A percentile compares a stretch with the other conserved stretches of the same genome.
These are phyloP conservation scores for Penicillium goetzii DNA, from an alignment of 495 filamentous ascomycete species.

Conservation along the genomic window DNA sequence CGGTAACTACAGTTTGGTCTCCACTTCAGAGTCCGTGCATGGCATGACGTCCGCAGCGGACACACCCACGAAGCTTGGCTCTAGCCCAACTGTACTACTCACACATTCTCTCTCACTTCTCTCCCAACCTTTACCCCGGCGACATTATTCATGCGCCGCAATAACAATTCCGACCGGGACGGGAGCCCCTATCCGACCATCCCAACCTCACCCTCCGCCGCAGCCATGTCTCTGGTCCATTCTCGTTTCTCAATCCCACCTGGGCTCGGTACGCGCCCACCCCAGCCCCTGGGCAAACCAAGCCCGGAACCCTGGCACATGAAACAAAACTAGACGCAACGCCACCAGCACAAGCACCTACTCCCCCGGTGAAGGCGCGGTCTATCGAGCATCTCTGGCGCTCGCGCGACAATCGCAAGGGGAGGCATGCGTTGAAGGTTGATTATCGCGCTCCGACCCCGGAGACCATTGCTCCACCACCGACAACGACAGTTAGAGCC, in stretches of 20 bases:
- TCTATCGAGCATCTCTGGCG: conserved; percentile 55
- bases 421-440: conserved; percentile 62
- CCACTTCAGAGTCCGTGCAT: conserved; percentile 8
- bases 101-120: background rate
- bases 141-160: conserved; percentile 23
- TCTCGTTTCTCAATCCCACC: conserved; percentile 32
- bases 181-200: conserved; percentile 23
- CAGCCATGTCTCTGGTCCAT: conserved; percentile 27
- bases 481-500: conserved; percentile 47
- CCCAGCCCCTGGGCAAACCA: background rate
- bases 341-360: background rate
- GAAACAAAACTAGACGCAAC: background rate
- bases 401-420: conserved; percentile 74
- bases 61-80: conserved; percentile 16
- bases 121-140: background rate
- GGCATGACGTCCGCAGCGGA: conserved; percentile 2
- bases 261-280: conserved; percentile 21
- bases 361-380: conserved; percentile 11
- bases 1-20: too few species aligned
- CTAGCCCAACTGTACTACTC: background rate
- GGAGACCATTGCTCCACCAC: conserved; percentile 40
- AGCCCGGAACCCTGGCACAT: background rate
- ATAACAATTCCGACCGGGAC: conserved; percentile 24
- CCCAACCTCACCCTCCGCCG: conserved; percentile 16
- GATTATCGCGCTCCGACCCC: conserved; percentile 31